These are phyloP conservation scores for Candida sp. DNA, from an alignment of 1,139 yeast species.

Conservation along the genomic window DNA sequence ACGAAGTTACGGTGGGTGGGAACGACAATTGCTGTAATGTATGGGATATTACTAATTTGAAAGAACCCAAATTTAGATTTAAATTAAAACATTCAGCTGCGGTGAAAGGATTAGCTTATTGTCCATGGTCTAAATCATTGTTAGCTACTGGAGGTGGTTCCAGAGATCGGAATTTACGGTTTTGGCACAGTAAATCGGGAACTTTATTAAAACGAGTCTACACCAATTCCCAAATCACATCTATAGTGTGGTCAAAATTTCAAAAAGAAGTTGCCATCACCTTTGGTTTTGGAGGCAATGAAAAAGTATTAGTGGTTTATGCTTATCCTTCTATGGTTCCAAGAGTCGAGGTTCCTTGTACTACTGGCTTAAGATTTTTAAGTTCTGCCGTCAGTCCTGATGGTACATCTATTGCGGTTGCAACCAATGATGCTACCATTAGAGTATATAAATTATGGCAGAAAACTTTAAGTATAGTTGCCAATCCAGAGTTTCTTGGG, in stretches of 20 bases:
- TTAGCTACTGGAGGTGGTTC: constrained; percentile 46
- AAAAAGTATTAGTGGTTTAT: constrained; percentile 51
- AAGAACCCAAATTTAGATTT: constrained; percentile 41
- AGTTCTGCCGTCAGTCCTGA: constrained; percentile 70
- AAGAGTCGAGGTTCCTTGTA: constrained; percentile 48
- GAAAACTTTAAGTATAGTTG: constrained; percentile 10
- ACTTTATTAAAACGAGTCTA: constrained; percentile 53
- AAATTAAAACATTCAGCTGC: constrained; percentile 44
- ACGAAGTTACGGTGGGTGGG: constrained; percentile 66
- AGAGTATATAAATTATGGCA: constrained; percentile 73
- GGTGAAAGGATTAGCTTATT: constrained; percentile 41
- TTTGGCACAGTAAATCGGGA: constrained; percentile 84
- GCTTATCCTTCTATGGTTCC: constrained; percentile 63
- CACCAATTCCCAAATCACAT: constrained; percentile 75
- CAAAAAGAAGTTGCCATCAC: constrained; percentile 70
- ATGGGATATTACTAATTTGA: constrained; percentile 52
- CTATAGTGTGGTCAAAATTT: constrained; percentile 70
- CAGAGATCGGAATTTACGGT: constrained; percentile 49
- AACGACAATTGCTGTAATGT: constrained; percentile 69
- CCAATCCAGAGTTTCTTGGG: constrained; percentile 33
- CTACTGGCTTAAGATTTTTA: constrained; percentile 53
- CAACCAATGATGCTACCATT: constrained; percentile 74
- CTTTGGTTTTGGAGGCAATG: constrained; percentile 71
- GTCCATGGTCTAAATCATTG: constrained; percentile 41
- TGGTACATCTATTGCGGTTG: constrained; percentile 59